These are phyloP conservation scores for Calonectria pauciramosa DNA, from an alignment of 2,329 filamentous ascomycete genomes.

Conservation along the genomic window DNA sequence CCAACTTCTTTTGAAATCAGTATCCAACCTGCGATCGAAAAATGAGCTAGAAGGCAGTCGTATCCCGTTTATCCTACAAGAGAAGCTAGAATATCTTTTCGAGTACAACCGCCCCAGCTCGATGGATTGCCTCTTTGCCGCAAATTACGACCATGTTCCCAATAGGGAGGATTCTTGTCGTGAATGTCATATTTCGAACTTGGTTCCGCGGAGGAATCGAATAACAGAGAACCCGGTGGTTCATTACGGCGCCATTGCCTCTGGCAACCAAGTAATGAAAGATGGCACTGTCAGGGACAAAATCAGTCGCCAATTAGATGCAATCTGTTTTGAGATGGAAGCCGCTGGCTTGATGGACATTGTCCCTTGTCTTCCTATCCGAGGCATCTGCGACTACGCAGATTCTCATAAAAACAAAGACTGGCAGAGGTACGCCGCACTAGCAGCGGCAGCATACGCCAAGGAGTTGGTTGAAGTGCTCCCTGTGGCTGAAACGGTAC, in stretches of 20 bases:
- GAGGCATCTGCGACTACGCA: conserved; percentile 57
- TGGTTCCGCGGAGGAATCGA: background rate
- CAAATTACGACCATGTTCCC: background rate
- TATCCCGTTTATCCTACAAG: background rate
- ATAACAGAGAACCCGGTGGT: background rate
- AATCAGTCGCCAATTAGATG: conserved; percentile 28
- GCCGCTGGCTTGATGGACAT: background rate
- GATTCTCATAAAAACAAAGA: conserved; percentile 55
- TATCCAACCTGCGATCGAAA: conserved; percentile 28
- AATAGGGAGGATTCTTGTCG: background rate
- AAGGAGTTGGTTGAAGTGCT: background rate
- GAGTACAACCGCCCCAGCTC: background rate
- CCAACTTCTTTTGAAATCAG: background rate
- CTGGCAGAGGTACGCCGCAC: conserved; percentile 54
- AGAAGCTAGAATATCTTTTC: rapidly evolving
- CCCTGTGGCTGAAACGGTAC: background rate
- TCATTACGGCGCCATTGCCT: conserved; percentile 42
- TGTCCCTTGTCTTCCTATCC: conserved; percentile 49
- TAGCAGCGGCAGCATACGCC: conserved; percentile 49
- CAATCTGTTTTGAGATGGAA: conserved; percentile 45
- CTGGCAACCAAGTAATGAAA: conserved; percentile 52
- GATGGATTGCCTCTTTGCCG: conserved; percentile 15
- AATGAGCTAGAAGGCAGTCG: background rate
- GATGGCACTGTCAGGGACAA: conserved; percentile 46
- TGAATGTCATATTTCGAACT: background rate